Base-by-base conservation (phyloP, 2,329 filamentous ascomycete genomes). In the Pyrenophora seminiperda region DNA sequence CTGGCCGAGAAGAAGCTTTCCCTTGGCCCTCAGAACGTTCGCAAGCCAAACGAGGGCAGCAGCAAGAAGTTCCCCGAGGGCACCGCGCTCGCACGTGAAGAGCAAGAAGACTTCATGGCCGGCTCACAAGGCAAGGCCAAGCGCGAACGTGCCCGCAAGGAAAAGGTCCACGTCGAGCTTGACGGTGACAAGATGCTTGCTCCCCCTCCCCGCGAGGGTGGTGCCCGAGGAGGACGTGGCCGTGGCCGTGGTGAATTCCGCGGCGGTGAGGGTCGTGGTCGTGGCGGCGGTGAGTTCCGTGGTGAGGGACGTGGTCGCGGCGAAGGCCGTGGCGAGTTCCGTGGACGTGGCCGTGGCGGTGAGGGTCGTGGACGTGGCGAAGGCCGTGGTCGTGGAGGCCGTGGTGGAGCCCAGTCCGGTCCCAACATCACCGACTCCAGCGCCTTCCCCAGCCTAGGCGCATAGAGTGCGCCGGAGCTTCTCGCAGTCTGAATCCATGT, bases 21-120 rank as follows among this genome's bases (percentile, higher is more conserved):
- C 61, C 83, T 93, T 53, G 82, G 80, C 65, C 76, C 81, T 59
- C 83, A 83, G 65, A 83, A 90, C 70, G 82, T 91, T 72, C 93
- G 94, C 79, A 86, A 91, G 81, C 80, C 93, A 76, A 97, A 97
- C 82, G 92, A 97, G 81, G 92, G 92, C 71, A 83, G 81, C 81
- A 90, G 91, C 82, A 93, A 94, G 85, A 94, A 97, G 84, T 96
- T 92, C 90, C 89, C 89, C 69, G 81, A 83, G 68, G 91, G 91
- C 74, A 95, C 92, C 81, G 77, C 81, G 58, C 66, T 85, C 66
- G 68, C 74, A 67, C 80, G 79, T 61, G 73, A 73, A 52, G 82
- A 83, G 46, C 86, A 91, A 67, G 85, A 88, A 66, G 72, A 74
- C 61, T 97, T 90, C 84, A 88, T 96, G 72, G 78, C 88, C 68